Conservation (phyloP, 1,139 yeast genomes). For the Casaregolazyma lundiana region DNA sequence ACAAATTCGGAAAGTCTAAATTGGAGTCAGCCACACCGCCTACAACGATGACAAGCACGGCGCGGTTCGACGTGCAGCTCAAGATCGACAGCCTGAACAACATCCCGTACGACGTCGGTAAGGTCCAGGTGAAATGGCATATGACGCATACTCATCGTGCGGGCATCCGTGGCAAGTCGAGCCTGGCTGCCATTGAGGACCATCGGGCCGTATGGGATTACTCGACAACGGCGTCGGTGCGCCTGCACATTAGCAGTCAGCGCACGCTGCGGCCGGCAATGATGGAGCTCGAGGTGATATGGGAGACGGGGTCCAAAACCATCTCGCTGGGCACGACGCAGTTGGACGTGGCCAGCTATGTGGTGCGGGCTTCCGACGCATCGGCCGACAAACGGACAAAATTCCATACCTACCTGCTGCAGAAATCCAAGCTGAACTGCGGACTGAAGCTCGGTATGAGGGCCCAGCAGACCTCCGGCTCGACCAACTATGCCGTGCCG, state of each 20-base stretch:
- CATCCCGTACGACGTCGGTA: constrained; percentile 74
- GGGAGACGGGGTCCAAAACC: constrained; percentile 32
- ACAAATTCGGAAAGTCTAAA: neutral
- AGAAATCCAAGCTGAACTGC: constrained; percentile 77
- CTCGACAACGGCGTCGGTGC: constrained; percentile 35
- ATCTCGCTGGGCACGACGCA: constrained; percentile 60
- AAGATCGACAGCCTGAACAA: constrained; percentile 67
- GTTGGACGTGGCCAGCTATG: constrained; percentile 49
- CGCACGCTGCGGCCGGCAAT: constrained; percentile 27
- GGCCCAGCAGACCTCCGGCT: constrained; percentile 45
- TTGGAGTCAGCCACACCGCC: neutral
- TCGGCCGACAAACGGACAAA: constrained; percentile 55
- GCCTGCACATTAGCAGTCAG: constrained; percentile 37
- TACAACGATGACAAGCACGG: constrained; percentile 22
- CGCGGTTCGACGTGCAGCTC: constrained; percentile 56
- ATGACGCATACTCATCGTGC: constrained; percentile 42
- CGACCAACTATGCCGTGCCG: constrained; percentile 33
- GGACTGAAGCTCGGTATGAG: constrained; percentile 52
- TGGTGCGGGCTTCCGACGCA: constrained; percentile 36
- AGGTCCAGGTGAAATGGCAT: constrained; percentile 60
- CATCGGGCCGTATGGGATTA: constrained; percentile 51
- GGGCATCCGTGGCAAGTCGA: constrained; percentile 43
- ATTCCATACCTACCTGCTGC: constrained; percentile 62
- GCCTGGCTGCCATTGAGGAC: constrained; percentile 40
- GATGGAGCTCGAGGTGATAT: constrained; percentile 35